phyloP scores from a whole-genome alignment of 495 filamentous ascomycete species.

The Viridothelium virens region DNA sequence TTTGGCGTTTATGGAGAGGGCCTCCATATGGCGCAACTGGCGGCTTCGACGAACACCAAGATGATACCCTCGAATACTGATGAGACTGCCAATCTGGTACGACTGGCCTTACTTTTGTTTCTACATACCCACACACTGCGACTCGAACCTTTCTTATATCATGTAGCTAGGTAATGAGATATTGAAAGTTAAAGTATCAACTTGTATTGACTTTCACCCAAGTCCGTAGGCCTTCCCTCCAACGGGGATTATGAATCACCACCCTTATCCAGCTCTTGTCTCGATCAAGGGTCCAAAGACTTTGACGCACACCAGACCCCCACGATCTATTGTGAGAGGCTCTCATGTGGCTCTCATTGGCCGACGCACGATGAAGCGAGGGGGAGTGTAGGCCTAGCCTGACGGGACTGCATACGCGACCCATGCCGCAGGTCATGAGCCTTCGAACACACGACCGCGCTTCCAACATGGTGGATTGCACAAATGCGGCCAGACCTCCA shows the following conservation, averaged over 20 bases:
- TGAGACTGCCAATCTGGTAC: background rate
- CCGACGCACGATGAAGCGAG: background rate
- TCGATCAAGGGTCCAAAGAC: background rate
- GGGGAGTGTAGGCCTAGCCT: background rate
- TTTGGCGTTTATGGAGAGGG: background rate
- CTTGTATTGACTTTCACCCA: background rate
- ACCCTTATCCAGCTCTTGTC: background rate
- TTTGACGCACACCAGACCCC: background rate
- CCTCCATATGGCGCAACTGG: slow-evolving; percentile 7
- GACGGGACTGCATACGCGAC: slow-evolving; percentile 10
- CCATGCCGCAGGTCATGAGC: slow-evolving; percentile 10
- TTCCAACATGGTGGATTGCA: slow-evolving; percentile 12
- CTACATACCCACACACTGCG: background rate
- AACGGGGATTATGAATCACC: slow-evolving; percentile 3
- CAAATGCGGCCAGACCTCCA: background rate
- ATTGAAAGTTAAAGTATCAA: background rate
- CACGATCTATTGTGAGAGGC: slow-evolving; percentile 7
- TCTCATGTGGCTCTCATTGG: slow-evolving; percentile 3
- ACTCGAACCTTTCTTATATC: no score
- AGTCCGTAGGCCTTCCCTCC: background rate
- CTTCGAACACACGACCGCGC: slow-evolving; percentile 10
- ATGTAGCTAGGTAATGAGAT: background rate
- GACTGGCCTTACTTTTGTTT: background rate
- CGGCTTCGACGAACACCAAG: slow-evolving; percentile 1
- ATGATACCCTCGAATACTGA: background rate